Percentiles rank a stretch among this genome's conserved stretches.
phyloP scores from a whole-genome alignment of 1,284 basidiomycete species.

The Gomphus sp. region DNA sequence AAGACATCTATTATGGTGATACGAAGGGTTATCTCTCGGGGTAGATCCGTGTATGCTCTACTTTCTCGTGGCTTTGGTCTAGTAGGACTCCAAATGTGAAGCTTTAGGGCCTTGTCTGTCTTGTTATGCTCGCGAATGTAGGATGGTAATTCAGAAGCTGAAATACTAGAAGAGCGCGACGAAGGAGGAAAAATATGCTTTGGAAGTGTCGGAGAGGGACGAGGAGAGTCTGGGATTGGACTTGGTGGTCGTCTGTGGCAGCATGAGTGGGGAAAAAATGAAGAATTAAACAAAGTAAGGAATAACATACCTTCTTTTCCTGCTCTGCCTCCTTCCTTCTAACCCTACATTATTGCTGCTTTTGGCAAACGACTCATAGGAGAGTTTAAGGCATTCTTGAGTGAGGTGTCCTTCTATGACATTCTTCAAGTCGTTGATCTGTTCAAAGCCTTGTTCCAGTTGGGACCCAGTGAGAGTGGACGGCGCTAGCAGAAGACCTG shows the following conservation, averaged over 20 bases:
- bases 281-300: neutral
- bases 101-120: conserved; percentile 23
- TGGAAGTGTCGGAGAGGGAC: conserved; percentile 35
- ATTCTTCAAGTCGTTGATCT: conserved; percentile 4
- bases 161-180: conserved; percentile 22
- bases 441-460: conserved; percentile 9
- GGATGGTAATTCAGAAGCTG: conserved; percentile 32
- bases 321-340: conserved; percentile 1
- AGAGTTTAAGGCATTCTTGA: conserved; percentile 4
- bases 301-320: conserved; percentile 5
- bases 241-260: conserved; percentile 38
- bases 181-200: conserved; percentile 33
- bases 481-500: conserved; percentile 1
- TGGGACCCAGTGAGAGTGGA: conserved; percentile 7
- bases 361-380: conserved; percentile 4
- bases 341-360: neutral
- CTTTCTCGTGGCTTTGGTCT: conserved; percentile 15
- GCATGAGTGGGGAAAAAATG: neutral
- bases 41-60: conserved; percentile 24
- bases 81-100: conserved; percentile 44
- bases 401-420: neutral
- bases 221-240: conserved; percentile 41
- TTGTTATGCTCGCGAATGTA: conserved; percentile 49
- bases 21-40: conserved; percentile 11
- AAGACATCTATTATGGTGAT: conserved; percentile 54